Percentiles rank a stretch among this genome's conserved stretches.
These are phyloP conservation scores for Apiospora malaysiana DNA, from an alignment of 2,329 filamentous ascomycete species.

Conservation along the genomic window DNA sequence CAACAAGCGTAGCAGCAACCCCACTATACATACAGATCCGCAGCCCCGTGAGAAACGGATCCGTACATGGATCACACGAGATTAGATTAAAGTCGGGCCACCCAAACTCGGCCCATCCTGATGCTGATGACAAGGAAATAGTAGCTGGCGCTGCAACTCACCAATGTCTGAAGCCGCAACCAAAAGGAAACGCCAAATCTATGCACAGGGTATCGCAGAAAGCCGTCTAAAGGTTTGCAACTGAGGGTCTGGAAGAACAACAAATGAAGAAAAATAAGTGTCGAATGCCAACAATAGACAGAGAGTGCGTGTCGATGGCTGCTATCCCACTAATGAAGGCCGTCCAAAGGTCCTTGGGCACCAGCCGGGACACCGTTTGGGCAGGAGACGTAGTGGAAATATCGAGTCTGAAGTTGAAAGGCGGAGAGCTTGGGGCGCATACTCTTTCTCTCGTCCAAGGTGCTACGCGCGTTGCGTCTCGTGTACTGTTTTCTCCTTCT, in stretches of 20 bases:
- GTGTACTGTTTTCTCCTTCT: neutral
- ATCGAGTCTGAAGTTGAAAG: slow-evolving; percentile 6
- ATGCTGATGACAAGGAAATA: slow-evolving; percentile 19
- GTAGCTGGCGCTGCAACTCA: slow-evolving; percentile 34
- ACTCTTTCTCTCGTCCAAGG: slow-evolving; percentile 12
- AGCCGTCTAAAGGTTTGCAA: slow-evolving; percentile 21
- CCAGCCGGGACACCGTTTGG: slow-evolving; percentile 9
- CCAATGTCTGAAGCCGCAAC: slow-evolving; percentile 28
- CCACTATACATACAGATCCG: slow-evolving; percentile 15
- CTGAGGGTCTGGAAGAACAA: neutral
- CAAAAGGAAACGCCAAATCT: slow-evolving; percentile 38
- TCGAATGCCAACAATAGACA: slow-evolving; percentile 8
- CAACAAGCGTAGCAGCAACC: slow-evolving; percentile 6
- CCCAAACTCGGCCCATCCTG: slow-evolving; percentile 11
- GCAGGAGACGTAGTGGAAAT: neutral
- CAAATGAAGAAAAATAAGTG: neutral
- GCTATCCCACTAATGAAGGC: slow-evolving; percentile 7
- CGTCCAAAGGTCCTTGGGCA: slow-evolving; percentile 13
- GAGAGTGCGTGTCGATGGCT: neutral
- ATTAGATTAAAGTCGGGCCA: slow-evolving; percentile 20
- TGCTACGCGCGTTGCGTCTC: slow-evolving; percentile 6
- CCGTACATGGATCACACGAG: slow-evolving; percentile 20
- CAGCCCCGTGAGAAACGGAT: slow-evolving; percentile 16
- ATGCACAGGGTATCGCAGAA: slow-evolving; percentile 43
- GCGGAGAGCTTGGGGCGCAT: neutral